phyloP scores from a whole-genome alignment of 129 eudicot species.

The Sambucus nigra region DNA sequence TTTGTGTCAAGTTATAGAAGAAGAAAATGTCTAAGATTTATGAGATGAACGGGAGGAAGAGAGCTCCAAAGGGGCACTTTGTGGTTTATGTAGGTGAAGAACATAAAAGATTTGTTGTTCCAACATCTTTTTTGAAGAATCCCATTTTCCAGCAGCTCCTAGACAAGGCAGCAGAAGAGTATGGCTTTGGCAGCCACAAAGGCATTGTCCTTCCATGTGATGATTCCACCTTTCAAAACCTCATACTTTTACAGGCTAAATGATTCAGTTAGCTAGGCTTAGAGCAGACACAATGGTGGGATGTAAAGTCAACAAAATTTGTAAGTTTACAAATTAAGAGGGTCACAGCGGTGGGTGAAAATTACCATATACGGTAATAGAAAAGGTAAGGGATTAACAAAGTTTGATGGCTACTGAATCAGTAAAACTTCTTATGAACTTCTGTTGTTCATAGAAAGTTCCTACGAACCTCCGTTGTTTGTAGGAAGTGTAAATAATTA shows the following conservation, averaged over 20 bases:
- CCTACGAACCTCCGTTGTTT: too few species aligned
- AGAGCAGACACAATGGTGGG: too few species aligned
- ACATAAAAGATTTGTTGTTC: slow-evolving; percentile 23
- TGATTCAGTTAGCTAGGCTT: too few species aligned
- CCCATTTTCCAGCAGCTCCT: slow-evolving; percentile 23
- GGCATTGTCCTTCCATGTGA: slow-evolving; percentile 39
- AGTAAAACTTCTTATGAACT: too few species aligned
- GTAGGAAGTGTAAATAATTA: too few species aligned
- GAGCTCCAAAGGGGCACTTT: slow-evolving; percentile 29
- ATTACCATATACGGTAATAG: too few species aligned
- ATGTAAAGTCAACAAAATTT: too few species aligned
- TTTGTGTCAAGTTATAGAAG: background rate
- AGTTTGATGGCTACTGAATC: too few species aligned
- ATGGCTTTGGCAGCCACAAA: slow-evolving; percentile 19
- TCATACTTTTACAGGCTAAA: background rate
- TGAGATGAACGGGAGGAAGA: slow-evolving; percentile 1
- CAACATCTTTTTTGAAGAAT: slow-evolving; percentile 20
- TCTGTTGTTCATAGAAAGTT: too few species aligned
- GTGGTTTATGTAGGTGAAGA: slow-evolving; percentile 36
- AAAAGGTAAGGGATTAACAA: too few species aligned
- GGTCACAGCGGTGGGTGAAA: too few species aligned
- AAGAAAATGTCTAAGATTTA: background rate
- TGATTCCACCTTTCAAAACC: slow-evolving; percentile 17
- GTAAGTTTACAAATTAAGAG: too few species aligned
- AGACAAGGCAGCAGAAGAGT: slow-evolving; percentile 29